A percentile compares a stretch with the other conserved stretches of the same genome.
phyloP scores from a whole-genome alignment of 2,329 filamentous ascomycete species.

The Fusarium newnesense region DNA sequence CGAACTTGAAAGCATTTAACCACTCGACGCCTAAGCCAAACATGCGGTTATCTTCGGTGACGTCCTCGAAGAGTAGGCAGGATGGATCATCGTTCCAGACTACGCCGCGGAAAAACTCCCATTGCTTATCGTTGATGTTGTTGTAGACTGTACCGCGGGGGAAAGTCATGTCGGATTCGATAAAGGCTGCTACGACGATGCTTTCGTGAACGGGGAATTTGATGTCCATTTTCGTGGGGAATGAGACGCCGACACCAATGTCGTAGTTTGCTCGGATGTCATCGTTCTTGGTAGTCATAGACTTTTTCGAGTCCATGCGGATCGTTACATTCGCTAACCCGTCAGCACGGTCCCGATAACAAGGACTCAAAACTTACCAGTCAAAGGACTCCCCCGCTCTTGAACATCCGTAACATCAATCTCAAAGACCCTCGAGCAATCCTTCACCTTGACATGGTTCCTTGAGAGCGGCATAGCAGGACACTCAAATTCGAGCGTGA shows the following conservation, averaged over 20 bases:
- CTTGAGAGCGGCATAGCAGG: slow-evolving; percentile 14
- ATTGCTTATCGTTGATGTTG: slow-evolving; percentile 29
- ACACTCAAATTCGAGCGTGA: slow-evolving; percentile 28
- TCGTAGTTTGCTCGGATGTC: slow-evolving; percentile 10
- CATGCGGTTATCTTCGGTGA: slow-evolving; percentile 11
- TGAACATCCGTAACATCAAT: slow-evolving; percentile 21
- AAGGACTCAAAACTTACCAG: neutral
- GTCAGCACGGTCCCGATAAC: neutral
- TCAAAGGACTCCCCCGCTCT: slow-evolving; percentile 16
- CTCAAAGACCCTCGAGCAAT: slow-evolving; percentile 7
- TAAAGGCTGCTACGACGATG: slow-evolving; percentile 23
- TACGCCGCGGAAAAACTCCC: slow-evolving; percentile 28
- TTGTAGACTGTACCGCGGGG: slow-evolving; percentile 30
- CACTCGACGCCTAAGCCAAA: slow-evolving; percentile 20
- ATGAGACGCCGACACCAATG: slow-evolving; percentile 15
- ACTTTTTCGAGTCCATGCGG: slow-evolving; percentile 2
- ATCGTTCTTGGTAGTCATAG: neutral
- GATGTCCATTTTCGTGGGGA: slow-evolving; percentile 16
- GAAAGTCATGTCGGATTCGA: slow-evolving; percentile 22
- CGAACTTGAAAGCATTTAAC: slow-evolving; percentile 23
- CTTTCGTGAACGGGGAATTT: slow-evolving; percentile 27
- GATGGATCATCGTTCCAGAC: slow-evolving; percentile 34
- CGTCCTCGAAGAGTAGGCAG: slow-evolving; percentile 22
- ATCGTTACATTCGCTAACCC: slow-evolving; percentile 11
- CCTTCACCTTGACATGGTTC: slow-evolving; percentile 13